Evolutionary conservation across 257 asterid genomes (phyloP).

Genomic region (Solanum pinnatisectum): DNA sequence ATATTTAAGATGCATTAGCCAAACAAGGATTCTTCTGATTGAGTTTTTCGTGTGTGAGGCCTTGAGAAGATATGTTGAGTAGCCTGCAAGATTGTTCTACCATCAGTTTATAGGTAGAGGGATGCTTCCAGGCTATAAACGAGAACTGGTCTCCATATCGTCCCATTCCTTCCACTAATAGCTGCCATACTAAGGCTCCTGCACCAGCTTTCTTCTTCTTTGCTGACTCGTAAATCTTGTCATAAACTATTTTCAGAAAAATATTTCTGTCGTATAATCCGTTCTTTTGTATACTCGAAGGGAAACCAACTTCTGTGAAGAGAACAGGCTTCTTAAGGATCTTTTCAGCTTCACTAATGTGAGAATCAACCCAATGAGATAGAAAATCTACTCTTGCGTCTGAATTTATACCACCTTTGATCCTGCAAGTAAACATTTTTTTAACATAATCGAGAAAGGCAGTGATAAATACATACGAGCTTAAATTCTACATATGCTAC

Average conservation of each 20-base stretch:
- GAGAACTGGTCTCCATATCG: slow-evolving; percentile 20
- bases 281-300: background rate
- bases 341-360: slow-evolving; percentile 18
- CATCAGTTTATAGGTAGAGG: slow-evolving; percentile 21
- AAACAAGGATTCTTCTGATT: slow-evolving; percentile 6
- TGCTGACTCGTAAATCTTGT: slow-evolving; percentile 23
- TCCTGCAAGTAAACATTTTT: background rate
- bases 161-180: slow-evolving; percentile 23
- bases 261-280: slow-evolving; percentile 11
- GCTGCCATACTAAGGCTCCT: slow-evolving; percentile 27
- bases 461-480: background rate
- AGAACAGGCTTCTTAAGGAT: slow-evolving; percentile 27
- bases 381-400: slow-evolving; percentile 11
- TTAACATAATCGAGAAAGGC: background rate
- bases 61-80: background rate
- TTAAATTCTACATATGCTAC: background rate
- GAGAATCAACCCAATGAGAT: slow-evolving; percentile 24
- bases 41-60: background rate
- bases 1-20: background rate
- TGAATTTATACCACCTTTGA: background rate
- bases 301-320: slow-evolving; percentile 28
- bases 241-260: slow-evolving; percentile 13
- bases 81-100: slow-evolving; percentile 24
- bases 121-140: slow-evolving; percentile 24
- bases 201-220: slow-evolving; percentile 24